Evolutionary conservation across 306 rosid species (phyloP), one percentile per base, ranked within the genome.

Genomic region (Senna siamea): DNA sequence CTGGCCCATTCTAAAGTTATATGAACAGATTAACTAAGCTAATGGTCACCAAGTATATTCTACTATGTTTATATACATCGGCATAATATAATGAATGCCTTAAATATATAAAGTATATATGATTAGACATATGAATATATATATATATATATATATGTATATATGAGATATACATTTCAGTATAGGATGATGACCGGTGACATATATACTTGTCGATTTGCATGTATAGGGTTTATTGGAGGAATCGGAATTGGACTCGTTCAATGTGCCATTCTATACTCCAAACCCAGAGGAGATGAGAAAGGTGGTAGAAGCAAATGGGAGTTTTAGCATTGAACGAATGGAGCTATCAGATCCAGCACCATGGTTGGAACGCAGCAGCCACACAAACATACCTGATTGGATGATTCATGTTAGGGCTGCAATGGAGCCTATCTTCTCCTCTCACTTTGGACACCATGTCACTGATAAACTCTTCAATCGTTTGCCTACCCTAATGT

Each of bases 191-290:
- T n/a, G n/a, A n/a, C n/a, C n/a, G n/a, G n/a, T n/a, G n/a, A n/a
- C n/a, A n/a, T n/a, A n/a, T n/a, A n/a, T n/a, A n/a, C n/a, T n/a
- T n/a, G 30, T 26, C 30, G 30, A n/a, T n/a, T 26, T 26, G 1
- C 30, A 26, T 26, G 30, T 26, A 26, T 66, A 88, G 88, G 88
- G 93, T 3, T 9, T 65, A 12, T 67, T 86, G 41, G 50, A 75
- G 7, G 87, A 88, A 80, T 70, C 76, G 48, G 7, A 75, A 59
- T 84, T 86, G 68, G 88, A 86, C 61, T 66, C 84, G 9, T 89
- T 89, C 79, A 89, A 89, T 55, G 28, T 86, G 75, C 91, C 91
- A 4, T 12, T 54, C 26, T 89, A 89, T 32, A 72, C 85, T 5
- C 84, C 86, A 10, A 44, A 74, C 8, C 86, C 80, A 11, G 86